Evolutionary conservation across 1,284 basidiomycete species (phyloP).

Genomic region (Irpex sp.): DNA sequence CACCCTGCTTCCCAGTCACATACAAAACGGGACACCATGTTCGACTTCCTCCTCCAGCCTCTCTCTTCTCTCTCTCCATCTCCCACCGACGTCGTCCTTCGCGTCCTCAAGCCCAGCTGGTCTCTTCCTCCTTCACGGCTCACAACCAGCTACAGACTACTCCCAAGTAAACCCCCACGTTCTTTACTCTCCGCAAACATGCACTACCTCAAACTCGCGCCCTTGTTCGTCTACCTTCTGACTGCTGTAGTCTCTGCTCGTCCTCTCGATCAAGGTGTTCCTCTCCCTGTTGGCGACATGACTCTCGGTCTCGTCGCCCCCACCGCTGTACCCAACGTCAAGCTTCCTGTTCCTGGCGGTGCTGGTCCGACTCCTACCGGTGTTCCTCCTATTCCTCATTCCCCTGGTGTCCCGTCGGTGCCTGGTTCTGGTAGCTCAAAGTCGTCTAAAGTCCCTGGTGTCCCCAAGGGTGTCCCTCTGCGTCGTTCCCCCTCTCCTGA

Average conservation of each 20-base stretch:
- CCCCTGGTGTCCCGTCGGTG: neutral
- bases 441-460: neutral
- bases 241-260: constrained; percentile 15
- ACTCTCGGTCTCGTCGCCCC: constrained; percentile 15
- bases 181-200: constrained; percentile 14
- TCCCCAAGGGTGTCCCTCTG: neutral
- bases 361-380: constrained; percentile 9
- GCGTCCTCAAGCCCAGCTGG: constrained; percentile 5
- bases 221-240: constrained; percentile 6
- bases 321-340: constrained; percentile 16
- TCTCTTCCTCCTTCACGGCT: neutral
- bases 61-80: constrained; percentile 8
- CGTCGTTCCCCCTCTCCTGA: neutral
- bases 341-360: neutral
- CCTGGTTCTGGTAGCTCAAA: neutral
- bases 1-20: neutral
- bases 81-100: constrained; percentile 3
- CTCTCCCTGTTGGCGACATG: constrained; percentile 5
- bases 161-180: constrained; percentile 13
- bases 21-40: constrained; percentile 8
- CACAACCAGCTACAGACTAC: constrained; percentile 10
- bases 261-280: constrained; percentile 17
- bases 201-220: constrained; percentile 15
- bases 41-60: neutral
- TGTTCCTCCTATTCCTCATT: neutral